A percentile compares a stretch with the other conserved stretches of the same genome.
Conservation (phyloP, 371 early-diverging fungal genomes). For the Apophysomyces elegans region DNA sequence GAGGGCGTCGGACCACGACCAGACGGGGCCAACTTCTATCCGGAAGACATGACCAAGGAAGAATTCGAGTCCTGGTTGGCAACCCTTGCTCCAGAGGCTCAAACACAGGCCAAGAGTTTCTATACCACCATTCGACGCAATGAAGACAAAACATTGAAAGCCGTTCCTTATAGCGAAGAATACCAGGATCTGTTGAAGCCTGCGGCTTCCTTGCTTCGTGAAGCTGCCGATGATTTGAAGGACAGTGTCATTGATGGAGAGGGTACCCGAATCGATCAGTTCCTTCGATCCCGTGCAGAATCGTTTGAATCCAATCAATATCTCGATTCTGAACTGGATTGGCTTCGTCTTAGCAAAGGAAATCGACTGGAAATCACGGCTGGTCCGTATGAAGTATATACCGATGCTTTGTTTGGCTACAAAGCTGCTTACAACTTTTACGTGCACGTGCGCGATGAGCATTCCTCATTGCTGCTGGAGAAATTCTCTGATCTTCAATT, state of each 20-base stretch:
- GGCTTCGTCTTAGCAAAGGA: conserved; percentile 69
- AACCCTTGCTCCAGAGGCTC: conserved; percentile 52
- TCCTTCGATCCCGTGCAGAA: conserved; percentile 64
- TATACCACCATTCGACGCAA: conserved; percentile 66
- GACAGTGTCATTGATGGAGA: conserved; percentile 24
- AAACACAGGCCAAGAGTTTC: conserved; percentile 67
- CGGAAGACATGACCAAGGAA: conserved; percentile 73
- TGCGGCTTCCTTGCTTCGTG: conserved; percentile 58
- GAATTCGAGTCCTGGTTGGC: conserved; percentile 70
- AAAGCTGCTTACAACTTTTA: conserved; percentile 78
- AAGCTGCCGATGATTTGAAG: conserved; percentile 62
- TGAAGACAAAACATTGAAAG: conserved; percentile 37
- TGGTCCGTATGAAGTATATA: conserved; percentile 85
- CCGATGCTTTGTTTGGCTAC: conserved; percentile 68
- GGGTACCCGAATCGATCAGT: conserved; percentile 57
- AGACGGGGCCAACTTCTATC: conserved; percentile 74
- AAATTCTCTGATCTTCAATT: conserved; percentile 74
- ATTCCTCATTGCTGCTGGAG: conserved; percentile 61
- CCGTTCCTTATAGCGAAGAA: conserved; percentile 62
- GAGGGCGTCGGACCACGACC: conserved; percentile 65
- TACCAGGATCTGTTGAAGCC: conserved; percentile 69
- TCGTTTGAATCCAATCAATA: conserved; percentile 72
- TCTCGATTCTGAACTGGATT: conserved; percentile 71
- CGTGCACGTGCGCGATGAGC: conserved; percentile 77
- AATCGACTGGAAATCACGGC: conserved; percentile 70